Evolutionary conservation across 225 moss, liverwort and hornwort species (phyloP).

Genomic region (Ulota crispa): DNA sequence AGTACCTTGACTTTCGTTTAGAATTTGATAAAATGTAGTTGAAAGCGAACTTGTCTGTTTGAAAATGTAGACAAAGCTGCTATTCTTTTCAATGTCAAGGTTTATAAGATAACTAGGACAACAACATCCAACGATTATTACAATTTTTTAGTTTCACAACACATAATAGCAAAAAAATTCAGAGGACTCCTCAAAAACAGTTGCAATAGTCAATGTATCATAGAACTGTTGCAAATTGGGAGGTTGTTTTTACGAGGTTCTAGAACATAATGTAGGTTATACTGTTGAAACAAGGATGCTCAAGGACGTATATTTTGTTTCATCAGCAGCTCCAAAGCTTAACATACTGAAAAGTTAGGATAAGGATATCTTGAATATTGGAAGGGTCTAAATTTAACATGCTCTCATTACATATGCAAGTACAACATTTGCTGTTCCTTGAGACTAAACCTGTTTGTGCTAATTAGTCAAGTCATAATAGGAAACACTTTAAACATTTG

Average conservation of each 20-base stretch:
- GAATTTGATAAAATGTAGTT: not conserved
- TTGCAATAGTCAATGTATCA: not conserved
- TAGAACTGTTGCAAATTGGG: too few relatives aligned
- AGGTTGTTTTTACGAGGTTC: too few relatives aligned
- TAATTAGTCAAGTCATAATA: not conserved
- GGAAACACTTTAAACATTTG: not conserved
- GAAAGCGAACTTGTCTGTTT: not conserved
- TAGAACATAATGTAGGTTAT: too few relatives aligned
- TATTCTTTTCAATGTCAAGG: not conserved
- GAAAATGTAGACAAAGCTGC: not conserved
- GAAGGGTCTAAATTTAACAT: too few relatives aligned
- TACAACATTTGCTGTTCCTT: too few relatives aligned
- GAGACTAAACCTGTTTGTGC: not conserved
- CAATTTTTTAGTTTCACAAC: not conserved
- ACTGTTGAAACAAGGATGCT: too few relatives aligned
- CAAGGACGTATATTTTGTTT: too few relatives aligned
- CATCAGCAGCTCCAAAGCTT: too few relatives aligned
- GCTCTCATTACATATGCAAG: too few relatives aligned
- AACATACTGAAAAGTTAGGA: not conserved
- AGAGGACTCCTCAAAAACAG: not conserved
- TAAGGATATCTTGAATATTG: not conserved
- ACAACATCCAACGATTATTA: not conserved
- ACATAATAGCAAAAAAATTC: not conserved
- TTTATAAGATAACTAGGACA: not conserved
- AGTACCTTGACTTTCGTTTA: not conserved